Evolutionary conservation across 306 rosid genomes (phyloP).

Genomic region (Sphenostylis stenocarpa): DNA sequence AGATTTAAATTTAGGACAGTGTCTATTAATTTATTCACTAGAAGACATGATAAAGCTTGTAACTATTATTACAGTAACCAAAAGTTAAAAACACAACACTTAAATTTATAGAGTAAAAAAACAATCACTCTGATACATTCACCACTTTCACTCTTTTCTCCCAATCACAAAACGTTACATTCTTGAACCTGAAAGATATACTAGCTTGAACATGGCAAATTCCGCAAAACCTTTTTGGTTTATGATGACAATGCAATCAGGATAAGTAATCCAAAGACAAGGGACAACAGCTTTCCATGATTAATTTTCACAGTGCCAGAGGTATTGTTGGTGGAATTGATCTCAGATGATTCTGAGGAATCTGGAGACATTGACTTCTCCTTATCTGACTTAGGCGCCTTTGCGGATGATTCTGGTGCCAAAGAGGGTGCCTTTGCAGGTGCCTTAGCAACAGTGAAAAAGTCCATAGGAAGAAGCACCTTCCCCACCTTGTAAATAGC

Average conservation of each 20-base stretch:
- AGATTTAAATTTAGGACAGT: neutral
- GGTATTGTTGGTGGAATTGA: neutral
- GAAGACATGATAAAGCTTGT: neutral
- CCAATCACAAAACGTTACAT: neutral
- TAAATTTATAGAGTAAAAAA: neutral
- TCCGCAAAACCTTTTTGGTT: neutral
- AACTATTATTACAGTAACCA: neutral
- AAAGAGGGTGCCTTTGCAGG: constrained; percentile 43
- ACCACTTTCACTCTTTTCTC: neutral
- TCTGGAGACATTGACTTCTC: constrained; percentile 22
- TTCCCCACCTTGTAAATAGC: constrained; percentile 63
- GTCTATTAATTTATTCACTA: neutral
- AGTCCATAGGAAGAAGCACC: constrained; percentile 56
- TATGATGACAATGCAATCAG: neutral
- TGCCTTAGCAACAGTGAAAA: constrained; percentile 43
- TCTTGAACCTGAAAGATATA: neutral
- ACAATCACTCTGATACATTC: neutral
- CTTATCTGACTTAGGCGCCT: constrained; percentile 45
- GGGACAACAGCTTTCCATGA: constrained; percentile 18
- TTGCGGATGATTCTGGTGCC: constrained; percentile 31
- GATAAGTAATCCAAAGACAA: neutral
- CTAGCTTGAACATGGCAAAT: neutral
- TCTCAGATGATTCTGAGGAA: constrained; percentile 27
- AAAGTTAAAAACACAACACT: neutral
- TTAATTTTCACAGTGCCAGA: constrained; percentile 23